Percentiles rank a stretch among this genome's conserved stretches.
phyloP scores from a whole-genome alignment of 2,329 filamentous ascomycete genomes.

The Aspergillus caelatus region DNA sequence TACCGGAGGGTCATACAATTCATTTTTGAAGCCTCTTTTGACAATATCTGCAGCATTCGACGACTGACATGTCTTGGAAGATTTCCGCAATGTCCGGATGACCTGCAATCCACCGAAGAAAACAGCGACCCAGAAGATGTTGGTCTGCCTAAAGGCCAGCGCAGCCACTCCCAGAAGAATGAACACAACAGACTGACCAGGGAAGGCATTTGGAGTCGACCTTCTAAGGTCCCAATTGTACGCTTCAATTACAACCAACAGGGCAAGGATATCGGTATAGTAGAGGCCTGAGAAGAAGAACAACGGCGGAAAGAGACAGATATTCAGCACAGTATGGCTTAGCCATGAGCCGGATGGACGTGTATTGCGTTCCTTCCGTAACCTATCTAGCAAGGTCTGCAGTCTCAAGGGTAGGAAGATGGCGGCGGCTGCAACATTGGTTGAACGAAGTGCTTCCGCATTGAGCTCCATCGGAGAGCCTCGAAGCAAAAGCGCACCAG shows the following conservation, averaged over 20 bases:
- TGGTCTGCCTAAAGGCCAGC: conserved; percentile 86
- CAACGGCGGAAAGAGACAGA: conserved; percentile 81
- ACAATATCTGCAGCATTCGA: conserved; percentile 34
- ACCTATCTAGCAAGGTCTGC: conserved; percentile 55
- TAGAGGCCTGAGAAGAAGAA: conserved; percentile 97
- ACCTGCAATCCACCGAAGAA: conserved; percentile 51
- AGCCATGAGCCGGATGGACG: conserved; percentile 36
- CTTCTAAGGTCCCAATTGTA: conserved; percentile 59
- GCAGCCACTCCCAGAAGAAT: conserved; percentile 65
- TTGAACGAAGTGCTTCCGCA: conserved; percentile 38
- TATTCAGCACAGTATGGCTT: conserved; percentile 65
- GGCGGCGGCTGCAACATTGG: conserved; percentile 41
- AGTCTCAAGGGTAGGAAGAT: conserved; percentile 52
- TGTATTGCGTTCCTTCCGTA: conserved; percentile 38
- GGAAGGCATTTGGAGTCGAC: conserved; percentile 22
- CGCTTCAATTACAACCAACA: conserved; percentile 70
- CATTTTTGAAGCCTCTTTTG: conserved; percentile 36
- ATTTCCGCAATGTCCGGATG: conserved; percentile 37
- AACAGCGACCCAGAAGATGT: conserved; percentile 85
- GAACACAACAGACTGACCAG: conserved; percentile 38
- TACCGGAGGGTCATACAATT: conserved; percentile 55
- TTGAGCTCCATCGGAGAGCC: conserved; percentile 36
- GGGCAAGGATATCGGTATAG: conserved; percentile 90
- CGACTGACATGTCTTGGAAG: conserved; percentile 29
- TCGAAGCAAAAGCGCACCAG: conserved; percentile 25